Evolutionary conservation across 352 stramenopile species (phyloP), one percentile per base, ranked within the genome.

Genomic region (Globisporangium yorkense): DNA sequence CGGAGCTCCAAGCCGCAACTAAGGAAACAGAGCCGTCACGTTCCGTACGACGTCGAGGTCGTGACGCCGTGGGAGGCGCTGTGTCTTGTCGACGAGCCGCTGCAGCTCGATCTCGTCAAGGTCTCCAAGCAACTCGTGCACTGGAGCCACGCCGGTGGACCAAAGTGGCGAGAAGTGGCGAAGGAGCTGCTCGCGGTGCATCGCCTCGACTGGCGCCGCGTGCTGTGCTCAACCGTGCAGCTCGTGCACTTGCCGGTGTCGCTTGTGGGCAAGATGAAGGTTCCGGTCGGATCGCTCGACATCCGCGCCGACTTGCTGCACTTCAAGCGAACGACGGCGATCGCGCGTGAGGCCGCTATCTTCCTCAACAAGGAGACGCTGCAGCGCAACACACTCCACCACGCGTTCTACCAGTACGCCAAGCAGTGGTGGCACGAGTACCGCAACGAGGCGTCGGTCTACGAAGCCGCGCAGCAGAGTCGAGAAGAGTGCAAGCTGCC

Each of bases 391-490:
- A 71, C 71, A 5, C 68, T 71, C 13, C 75, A 70, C 10, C 76
- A 87, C 20, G 67, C 70, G 27, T 93, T 96, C 49, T 94, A 89
- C 58, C 78, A 91, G 60, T 84, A 92, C 56, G 82, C 83, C 5
- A 90, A 89, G 49, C 71, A 83, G 40, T 96, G 87, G 87, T 96
- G 87, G 87, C 69, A 89, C 7, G 81, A 92, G 47, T 92, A 87
- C 50, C 72, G 63, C 24, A 75, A 61, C 21, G 74, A 88, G 45
- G 64, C 52, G 0, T 15, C 59, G 0, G 47, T 65, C 16, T 59
- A 62, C 18, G 24, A 63, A 4, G 50, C 71, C 15, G 43, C 27
- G 7, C 29, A 58, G 31, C 44, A 33, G 31, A 45, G 6, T 16
- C 51, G 20, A 21, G 24, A 45, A 33, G 52, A 43, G 15, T 20